A percentile compares a stretch with the other conserved stretches of the same genome.
These are phyloP conservation scores for Chrysopogon serrulatus DNA, from an alignment of 176 grass and related monocot genomes.

Conservation along the genomic window DNA sequence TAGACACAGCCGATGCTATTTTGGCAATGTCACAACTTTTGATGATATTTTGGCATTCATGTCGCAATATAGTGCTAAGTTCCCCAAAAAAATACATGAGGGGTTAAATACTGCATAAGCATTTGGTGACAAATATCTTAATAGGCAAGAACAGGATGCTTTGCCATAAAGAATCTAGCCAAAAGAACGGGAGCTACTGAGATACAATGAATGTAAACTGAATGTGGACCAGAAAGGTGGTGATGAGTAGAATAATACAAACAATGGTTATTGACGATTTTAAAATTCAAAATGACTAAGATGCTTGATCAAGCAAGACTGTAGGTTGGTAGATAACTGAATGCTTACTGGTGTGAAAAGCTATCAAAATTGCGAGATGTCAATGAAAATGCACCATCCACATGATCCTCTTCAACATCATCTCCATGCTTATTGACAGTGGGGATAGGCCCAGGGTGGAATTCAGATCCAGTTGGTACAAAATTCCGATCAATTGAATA, in stretches of 20 bases:
- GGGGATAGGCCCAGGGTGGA: slow-evolving; percentile 85
- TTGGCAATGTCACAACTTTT: not conserved
- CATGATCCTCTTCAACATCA: slow-evolving; percentile 61
- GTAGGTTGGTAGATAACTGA: slow-evolving; percentile 19
- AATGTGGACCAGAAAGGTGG: not conserved
- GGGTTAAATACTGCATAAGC: not conserved
- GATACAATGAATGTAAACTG: not conserved
- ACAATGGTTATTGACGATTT: not conserved
- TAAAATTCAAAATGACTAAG: slow-evolving; percentile 7
- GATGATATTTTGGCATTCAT: not conserved
- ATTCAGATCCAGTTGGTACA: slow-evolving; percentile 87
- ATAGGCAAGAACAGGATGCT: slow-evolving; percentile 7
- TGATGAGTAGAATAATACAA: not conserved
- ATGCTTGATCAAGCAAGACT: not conserved
- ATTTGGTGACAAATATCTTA: not conserved
- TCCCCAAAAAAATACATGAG: not conserved
- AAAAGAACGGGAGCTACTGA: not conserved
- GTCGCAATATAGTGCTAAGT: not conserved
- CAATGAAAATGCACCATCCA: slow-evolving; percentile 69
- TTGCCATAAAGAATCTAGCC: not conserved
- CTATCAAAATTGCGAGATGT: slow-evolving; percentile 79
- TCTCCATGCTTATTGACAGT: slow-evolving; percentile 85
- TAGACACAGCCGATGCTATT: not conserved
- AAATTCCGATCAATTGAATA: slow-evolving; percentile 95
- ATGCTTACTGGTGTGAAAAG: slow-evolving; percentile 79